Conservation (phyloP, 2,329 filamentous ascomycete species). For the Stemphylium beticola region DNA sequence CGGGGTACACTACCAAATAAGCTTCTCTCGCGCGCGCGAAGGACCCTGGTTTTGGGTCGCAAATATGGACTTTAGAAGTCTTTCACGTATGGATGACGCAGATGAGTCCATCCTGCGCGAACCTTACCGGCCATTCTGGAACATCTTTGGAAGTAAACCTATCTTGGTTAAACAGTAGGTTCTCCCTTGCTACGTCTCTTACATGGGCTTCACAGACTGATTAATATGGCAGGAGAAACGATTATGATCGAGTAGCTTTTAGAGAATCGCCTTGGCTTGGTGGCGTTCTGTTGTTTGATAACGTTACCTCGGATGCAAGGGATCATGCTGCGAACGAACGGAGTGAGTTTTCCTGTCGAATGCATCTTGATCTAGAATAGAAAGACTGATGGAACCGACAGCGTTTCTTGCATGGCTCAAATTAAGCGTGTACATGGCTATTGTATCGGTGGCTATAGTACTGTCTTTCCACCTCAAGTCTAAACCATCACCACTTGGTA, state of each 20-base stretch:
- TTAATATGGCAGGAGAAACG: constrained; percentile 46
- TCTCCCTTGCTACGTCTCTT: background rate
- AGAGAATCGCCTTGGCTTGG: constrained; percentile 68
- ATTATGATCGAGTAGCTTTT: constrained; percentile 58
- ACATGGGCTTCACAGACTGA: background rate
- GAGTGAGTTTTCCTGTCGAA: constrained; percentile 50
- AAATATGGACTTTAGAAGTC: constrained; percentile 43
- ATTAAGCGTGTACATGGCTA: constrained; percentile 85
- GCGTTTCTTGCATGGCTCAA: constrained; percentile 89
- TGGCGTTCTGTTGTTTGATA: constrained; percentile 73
- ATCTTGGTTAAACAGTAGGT: constrained; percentile 53
- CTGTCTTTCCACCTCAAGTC: constrained; percentile 89
- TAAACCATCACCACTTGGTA: constrained; percentile 57
- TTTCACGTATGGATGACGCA: constrained; percentile 33
- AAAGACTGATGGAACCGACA: constrained; percentile 25
- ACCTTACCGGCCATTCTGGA: constrained; percentile 60
- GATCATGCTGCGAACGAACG: constrained; percentile 82
- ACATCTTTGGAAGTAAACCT: constrained; percentile 56
- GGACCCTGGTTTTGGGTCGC: no score
- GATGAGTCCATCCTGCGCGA: constrained; percentile 42
- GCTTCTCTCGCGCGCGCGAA: background rate
- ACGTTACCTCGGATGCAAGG: constrained; percentile 74
- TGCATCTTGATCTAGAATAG: background rate
- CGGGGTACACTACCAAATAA: background rate
- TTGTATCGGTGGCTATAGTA: constrained; percentile 88